A percentile compares a stretch with the other conserved stretches of the same genome.
phyloP scores from a whole-genome alignment of 345 rosid species.

The Fremontodendron californicum region DNA sequence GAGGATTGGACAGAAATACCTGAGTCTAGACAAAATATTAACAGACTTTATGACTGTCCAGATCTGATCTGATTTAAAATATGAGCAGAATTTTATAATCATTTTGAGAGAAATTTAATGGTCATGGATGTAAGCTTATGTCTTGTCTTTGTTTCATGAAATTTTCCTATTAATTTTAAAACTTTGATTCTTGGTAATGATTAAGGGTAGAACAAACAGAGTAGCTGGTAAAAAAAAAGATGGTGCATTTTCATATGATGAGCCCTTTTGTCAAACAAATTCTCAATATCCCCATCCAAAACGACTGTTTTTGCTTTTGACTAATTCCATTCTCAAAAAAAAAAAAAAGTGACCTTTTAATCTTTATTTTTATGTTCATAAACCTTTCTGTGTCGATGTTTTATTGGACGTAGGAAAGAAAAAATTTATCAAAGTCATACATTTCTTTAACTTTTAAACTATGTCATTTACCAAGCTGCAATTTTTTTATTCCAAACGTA shows the following conservation, averaged over 20 bases:
- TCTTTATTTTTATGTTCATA: not conserved
- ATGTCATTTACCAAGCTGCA: conserved; percentile 44
- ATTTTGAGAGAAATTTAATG: no score
- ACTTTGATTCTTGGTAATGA: not conserved
- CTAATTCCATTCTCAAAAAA: not conserved
- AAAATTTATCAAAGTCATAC: not conserved
- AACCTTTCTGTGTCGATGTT: not conserved
- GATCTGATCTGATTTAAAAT: no score
- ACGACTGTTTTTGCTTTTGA: not conserved
- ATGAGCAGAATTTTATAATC: no score
- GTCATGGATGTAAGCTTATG: no score
- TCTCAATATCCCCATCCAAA: not conserved
- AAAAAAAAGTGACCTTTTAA: not conserved
- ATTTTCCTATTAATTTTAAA: not conserved
- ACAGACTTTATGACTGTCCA: no score
- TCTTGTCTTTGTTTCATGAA: not conserved
- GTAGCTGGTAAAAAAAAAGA: not conserved
- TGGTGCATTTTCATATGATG: not conserved
- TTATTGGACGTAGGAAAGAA: not conserved
- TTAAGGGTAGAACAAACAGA: not conserved
- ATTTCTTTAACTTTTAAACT: not conserved
- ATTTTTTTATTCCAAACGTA: not conserved
- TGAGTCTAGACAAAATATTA: no score
- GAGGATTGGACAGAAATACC: no score
- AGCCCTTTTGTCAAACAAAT: not conserved